Percentiles rank a stretch among this genome's conserved stretches.
Conservation (phyloP, 805 yeast genomes). For the Schwanniomyces occidentalis region DNA sequence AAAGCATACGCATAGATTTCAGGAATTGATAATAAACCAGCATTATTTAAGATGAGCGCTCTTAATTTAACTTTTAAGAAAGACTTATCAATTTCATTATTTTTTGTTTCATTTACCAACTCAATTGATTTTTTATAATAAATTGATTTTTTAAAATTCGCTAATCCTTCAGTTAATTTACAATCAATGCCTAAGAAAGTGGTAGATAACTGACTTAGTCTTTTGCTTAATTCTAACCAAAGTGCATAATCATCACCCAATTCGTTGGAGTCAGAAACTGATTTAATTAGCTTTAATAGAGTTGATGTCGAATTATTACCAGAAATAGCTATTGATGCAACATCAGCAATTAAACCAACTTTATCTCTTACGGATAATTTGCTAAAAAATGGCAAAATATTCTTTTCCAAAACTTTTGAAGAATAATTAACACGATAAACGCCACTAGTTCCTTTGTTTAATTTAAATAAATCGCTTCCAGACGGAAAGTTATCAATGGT, state of each 20-base stretch:
- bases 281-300: conserved; percentile 43
- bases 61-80: conserved; percentile 34
- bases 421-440: conserved; percentile 57
- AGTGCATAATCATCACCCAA: conserved; percentile 45
- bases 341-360: conserved; percentile 56
- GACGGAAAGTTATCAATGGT: conserved; percentile 22
- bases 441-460: conserved; percentile 52
- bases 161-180: conserved; percentile 25
- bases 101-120: conserved; percentile 20
- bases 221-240: conserved; percentile 53
- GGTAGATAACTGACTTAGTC: conserved; percentile 36
- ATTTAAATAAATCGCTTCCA: conserved; percentile 35
- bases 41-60: conserved; percentile 38
- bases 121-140: conserved; percentile 31
- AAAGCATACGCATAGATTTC: conserved; percentile 38
- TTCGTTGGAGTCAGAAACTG: conserved; percentile 24
- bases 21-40: conserved; percentile 41
- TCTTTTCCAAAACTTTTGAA: conserved; percentile 37
- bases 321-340: conserved; percentile 48
- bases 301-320: conserved; percentile 37
- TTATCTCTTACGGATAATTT: conserved; percentile 47
- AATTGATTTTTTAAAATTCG: conserved; percentile 29
- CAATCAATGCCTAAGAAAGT: conserved; percentile 32
- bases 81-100: conserved; percentile 19
- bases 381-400: conserved; percentile 39